Base-by-base conservation (phyloP, 2,329 filamentous ascomycete genomes). In the Byssothecium circinans region DNA sequence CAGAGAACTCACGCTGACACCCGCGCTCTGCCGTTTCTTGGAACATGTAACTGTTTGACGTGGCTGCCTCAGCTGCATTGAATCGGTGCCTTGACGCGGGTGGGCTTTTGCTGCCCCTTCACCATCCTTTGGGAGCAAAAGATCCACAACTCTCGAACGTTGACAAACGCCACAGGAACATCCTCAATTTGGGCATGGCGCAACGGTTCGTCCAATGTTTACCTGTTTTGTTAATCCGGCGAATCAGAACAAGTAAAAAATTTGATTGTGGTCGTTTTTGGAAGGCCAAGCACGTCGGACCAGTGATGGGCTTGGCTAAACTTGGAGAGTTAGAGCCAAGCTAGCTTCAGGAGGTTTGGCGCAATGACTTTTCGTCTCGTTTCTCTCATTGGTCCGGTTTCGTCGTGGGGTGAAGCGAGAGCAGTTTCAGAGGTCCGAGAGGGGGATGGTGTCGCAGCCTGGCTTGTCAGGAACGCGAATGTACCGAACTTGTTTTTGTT, bases 231-330 rank as follows among this genome's bases (percentile, higher is more conserved):
- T 4, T 29, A n/a, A 36, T 17, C 27, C n/a, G 49, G 35, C 49
- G 45, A 55, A 62, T 48, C 43, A 53, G 41, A 38, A 36, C 17
- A n/a, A 4, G 7, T n/a, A 18, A 33, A 29, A 15, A 19, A 10
- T 29, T 25, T 22, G 18, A 39, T 40, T n/a, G 33, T 20, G 36
- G 40, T 38, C 37, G 29, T 22, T 36, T 23, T 29, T 12, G 27
- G 29, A 27, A 39, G 40, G 32, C 39, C 41, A 36, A 36, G 38
- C n/a, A 15, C 25, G 41, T 41, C 47, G 32, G 38, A 36, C 43
- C 41, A 22, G 39, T 52, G 45, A 38, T 45, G 34, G 18, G 33
- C 57, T 58, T 57, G 57, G 57, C 58, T 50, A 56, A 45, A 61
- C 57, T 52, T 17, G 32, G 42, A 29, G 17, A 39, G 60, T 63